Evolutionary conservation across 495 filamentous ascomycete genomes (phyloP).

Genomic region (Stereocaulon alpinum): DNA sequence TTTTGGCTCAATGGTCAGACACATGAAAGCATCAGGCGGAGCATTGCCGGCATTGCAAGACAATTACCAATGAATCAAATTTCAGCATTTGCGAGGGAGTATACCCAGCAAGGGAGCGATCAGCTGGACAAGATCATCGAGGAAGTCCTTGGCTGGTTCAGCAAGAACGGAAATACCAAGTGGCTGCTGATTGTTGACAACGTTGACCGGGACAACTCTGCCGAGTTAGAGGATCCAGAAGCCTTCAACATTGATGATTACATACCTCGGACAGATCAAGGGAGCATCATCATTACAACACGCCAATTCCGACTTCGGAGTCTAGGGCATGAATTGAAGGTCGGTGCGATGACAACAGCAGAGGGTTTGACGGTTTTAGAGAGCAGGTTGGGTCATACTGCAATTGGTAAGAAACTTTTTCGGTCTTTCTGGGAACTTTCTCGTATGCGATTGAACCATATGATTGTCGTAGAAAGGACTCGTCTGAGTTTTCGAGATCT

Average conservation of each 20-base stretch:
- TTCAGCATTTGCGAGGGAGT: not conserved
- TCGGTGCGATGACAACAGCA: constrained; percentile 12
- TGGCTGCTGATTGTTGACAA: constrained; percentile 30
- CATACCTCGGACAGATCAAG: constrained; percentile 29
- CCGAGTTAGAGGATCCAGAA: constrained; percentile 14
- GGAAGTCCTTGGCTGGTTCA: not conserved
- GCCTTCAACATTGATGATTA: constrained; percentile 29
- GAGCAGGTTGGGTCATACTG: not conserved
- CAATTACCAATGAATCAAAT: not conserved
- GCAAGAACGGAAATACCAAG: not conserved
- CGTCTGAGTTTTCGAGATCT: too few species aligned
- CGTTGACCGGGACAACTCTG: constrained; percentile 23
- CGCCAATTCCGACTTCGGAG: constrained; percentile 25
- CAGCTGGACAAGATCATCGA: not conserved
- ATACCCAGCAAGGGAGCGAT: not conserved
- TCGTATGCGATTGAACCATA: too few species aligned
- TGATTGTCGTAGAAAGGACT: too few species aligned
- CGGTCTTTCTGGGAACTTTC: too few species aligned
- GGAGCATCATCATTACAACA: constrained; percentile 34
- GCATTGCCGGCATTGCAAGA: not conserved
- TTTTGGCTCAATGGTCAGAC: constrained; percentile 21
- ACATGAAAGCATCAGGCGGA: not conserved
- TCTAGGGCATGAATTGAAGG: constrained; percentile 24
- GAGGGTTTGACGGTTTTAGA: constrained; percentile 29
- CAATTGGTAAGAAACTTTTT: not conserved